A percentile compares a stretch with the other conserved stretches of the same genome.
These are phyloP conservation scores for Micromonas pusilla DNA, from an alignment of 139 green algal species.

Conservation along the genomic window DNA sequence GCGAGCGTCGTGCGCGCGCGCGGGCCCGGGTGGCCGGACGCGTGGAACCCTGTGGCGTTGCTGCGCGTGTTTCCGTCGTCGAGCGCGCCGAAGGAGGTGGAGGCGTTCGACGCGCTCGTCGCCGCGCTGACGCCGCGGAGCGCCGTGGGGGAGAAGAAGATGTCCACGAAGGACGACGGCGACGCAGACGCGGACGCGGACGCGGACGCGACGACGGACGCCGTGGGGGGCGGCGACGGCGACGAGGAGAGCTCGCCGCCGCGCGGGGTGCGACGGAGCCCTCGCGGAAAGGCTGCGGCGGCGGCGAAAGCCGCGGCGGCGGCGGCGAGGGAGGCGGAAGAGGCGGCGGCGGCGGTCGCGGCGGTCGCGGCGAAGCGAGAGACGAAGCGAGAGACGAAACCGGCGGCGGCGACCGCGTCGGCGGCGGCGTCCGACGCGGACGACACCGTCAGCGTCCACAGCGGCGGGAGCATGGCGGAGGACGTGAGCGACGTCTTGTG, in stretches of 20 bases:
- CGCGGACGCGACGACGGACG: background rate
- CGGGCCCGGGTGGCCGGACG: background rate
- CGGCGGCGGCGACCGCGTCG: no score
- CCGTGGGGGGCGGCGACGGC: no score
- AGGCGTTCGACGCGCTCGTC: background rate
- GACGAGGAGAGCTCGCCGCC: no score
- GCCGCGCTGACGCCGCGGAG: background rate
- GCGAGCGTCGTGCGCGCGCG: background rate
- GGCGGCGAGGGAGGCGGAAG: no score
- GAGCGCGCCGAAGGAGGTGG: background rate
- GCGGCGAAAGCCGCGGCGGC: no score
- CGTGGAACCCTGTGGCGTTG: slow-evolving; percentile 18
- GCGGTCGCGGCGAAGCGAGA: no score
- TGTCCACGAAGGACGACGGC: background rate
- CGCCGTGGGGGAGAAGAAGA: background rate
- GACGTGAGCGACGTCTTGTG: background rate
- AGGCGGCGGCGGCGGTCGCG: no score
- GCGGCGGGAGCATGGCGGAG: background rate
- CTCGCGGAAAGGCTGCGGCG: no score
- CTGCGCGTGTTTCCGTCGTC: background rate
- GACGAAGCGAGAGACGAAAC: no score
- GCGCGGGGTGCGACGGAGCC: no score
- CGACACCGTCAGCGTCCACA: background rate
- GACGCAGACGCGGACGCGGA: background rate
- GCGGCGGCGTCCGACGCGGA: background rate